Evolutionary conservation across 305 asterid species (phyloP), one percentile per base, ranked within the genome.

Genomic region (Rubia balearica): DNA sequence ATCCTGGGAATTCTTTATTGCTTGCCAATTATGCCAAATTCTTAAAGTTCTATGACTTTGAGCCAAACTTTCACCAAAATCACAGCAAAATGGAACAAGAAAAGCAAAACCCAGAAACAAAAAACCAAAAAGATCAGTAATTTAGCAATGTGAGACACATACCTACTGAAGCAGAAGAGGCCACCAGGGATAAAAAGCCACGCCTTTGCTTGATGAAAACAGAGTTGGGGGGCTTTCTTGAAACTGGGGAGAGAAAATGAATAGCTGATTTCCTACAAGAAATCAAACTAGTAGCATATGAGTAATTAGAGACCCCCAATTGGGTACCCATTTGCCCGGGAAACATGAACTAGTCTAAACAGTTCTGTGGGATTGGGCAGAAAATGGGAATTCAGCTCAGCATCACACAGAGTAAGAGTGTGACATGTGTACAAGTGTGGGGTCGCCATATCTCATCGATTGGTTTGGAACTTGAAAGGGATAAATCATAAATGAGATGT

Each of bases 311-410:
- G 30, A 51, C 27, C n/a, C 49, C 24, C 36, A 36, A 36, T 4
- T 53, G 45, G 77, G 30, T 67, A 67, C 38, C 69, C 69, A 49
- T 74, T 51, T 72, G 38, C 67, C 49, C 16, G 22, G 24, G 38
- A 8, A 24, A 53, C 64, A 10, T 19, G 42, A 68, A 33, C n/a
- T 0, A 17, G n/a, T 21, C n/a, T 21, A 51, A 51, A 51, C 24
- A 17, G 59, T 6, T 10, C 19, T 17, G 59, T 5, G 17, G 46
- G 67, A 36, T 30, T 38, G 16, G 16, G 13, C 19, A 30, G 14
- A 6, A 8, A 5, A 2, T 1, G 4, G 24, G 66, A 11, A 17
- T 41, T 61, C 67, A 64, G 51, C 51, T 40, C 46, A 63, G 45
- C 66, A 51, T 61, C 13, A 62, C 21, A 30, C 67, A 36, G 49